These are phyloP conservation scores for Hondaea fermentalgiana DNA, from an alignment of 108 stramenopile genomes.

Conservation along the genomic window DNA sequence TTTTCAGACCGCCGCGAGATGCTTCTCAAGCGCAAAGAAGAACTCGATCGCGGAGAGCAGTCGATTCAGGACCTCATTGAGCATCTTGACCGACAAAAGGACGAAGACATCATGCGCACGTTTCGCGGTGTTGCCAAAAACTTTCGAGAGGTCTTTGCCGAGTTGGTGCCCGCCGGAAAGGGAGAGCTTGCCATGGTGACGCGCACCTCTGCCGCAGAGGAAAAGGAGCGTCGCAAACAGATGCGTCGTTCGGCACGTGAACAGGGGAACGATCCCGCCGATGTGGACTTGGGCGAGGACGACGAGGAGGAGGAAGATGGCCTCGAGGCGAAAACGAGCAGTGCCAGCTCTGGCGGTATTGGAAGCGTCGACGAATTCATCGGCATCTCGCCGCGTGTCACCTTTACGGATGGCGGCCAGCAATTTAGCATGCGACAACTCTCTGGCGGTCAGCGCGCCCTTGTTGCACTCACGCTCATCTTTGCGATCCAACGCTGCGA, in stretches of 20 bases:
- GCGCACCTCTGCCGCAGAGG: conserved; percentile 21
- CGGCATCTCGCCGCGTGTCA: conserved; percentile 79
- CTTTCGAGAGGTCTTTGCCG: conserved; percentile 90
- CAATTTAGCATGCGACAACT: conserved; percentile 76
- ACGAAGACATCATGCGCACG: conserved; percentile 95
- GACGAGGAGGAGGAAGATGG: conserved; percentile 29
- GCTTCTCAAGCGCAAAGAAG: conserved; percentile 75
- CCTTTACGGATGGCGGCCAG: conserved; percentile 76
- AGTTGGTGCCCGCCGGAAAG: conserved; percentile 86
- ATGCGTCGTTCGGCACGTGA: conserved; percentile 30
- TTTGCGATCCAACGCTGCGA: conserved; percentile 98
- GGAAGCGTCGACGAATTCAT: conserved; percentile 64
- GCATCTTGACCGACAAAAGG: conserved; percentile 88
- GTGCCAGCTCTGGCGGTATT: conserved; percentile 1
- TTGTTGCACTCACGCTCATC: conserved; percentile 95
- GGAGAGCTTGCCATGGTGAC: conserved; percentile 79
- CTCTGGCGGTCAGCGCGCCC: conserved; percentile 97
- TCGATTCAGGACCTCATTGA: conserved; percentile 87
- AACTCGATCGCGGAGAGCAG: conserved; percentile 73
- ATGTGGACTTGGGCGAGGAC: conserved; percentile 31
- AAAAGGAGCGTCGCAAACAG: conserved; percentile 16
- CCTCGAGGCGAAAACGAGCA: background rate
- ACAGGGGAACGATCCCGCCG: conserved; percentile 58
- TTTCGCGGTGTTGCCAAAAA: conserved; percentile 91
- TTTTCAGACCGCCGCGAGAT: conserved; percentile 87